These are phyloP conservation scores for Aspergillus aculeatus DNA, from an alignment of 2,329 filamentous ascomycete genomes.

Conservation along the genomic window DNA sequence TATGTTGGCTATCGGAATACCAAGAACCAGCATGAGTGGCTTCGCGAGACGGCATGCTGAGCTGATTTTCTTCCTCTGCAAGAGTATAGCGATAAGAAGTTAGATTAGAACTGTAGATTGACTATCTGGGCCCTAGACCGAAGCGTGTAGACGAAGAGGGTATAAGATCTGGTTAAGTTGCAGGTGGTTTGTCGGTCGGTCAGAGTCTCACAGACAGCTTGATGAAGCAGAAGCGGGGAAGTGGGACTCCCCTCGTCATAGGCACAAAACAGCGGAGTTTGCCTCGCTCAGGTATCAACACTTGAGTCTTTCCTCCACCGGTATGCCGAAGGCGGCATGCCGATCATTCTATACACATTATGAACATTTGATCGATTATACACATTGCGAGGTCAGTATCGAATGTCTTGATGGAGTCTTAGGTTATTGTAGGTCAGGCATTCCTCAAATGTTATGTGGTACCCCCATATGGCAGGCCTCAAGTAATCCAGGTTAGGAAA, in stretches of 20 bases:
- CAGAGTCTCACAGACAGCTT: neutral
- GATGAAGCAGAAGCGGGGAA: slow-evolving; percentile 29
- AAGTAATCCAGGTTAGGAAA: no score
- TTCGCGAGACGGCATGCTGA: slow-evolving; percentile 46
- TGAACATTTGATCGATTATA: no score
- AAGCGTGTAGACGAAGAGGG: neutral
- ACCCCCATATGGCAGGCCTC: no score
- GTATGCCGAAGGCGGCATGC: slow-evolving; percentile 19
- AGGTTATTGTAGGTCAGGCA: no score
- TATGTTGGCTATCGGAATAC: slow-evolving; percentile 66
- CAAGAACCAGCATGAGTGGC: slow-evolving; percentile 83
- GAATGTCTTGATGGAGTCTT: no score
- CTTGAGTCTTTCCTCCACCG: slow-evolving; percentile 1
- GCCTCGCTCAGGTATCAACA: neutral
- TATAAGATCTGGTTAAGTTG: neutral
- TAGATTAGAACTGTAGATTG: no score
- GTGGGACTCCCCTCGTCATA: slow-evolving; percentile 22
- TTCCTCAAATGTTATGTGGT: no score
- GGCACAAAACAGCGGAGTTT: slow-evolving; percentile 7
- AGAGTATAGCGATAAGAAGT: neutral
- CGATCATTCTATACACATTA: slow-evolving; percentile 3
- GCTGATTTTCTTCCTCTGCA: neutral
- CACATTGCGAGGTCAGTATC: no score
- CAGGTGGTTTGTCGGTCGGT: neutral
- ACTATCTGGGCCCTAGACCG: no score